Conservation (phyloP, 306 rosid species). For the Quercus wislizeni region DNA sequence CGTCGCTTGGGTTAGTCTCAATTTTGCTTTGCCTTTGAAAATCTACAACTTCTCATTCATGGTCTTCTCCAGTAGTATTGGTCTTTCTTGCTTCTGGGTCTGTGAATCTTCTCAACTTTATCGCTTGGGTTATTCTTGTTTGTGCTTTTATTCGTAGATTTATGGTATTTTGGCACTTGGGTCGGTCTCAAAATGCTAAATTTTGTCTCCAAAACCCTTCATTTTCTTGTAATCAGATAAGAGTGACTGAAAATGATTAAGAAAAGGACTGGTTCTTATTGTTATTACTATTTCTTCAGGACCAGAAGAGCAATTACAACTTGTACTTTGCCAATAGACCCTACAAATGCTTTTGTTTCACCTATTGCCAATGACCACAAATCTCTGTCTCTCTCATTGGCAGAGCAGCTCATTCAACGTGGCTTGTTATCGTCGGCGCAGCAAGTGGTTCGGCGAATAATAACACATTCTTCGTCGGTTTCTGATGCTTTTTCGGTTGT, state of each 20-base stretch:
- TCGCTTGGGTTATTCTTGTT: not conserved
- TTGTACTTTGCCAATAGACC: slow-evolving; percentile 25
- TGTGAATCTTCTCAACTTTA: not conserved
- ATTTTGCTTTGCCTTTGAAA: not conserved
- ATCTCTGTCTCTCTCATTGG: slow-evolving; percentile 25
- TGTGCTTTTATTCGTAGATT: not conserved
- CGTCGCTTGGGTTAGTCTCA: not conserved
- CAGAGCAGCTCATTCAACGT: slow-evolving; percentile 29
- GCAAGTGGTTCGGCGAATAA: slow-evolving; percentile 33
- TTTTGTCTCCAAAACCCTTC: not conserved
- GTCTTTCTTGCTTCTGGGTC: not conserved
- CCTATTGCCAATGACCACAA: slow-evolving; percentile 20
- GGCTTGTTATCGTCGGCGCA: slow-evolving; percentile 31
- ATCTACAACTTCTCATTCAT: not conserved
- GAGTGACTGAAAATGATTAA: slow-evolving; percentile 19
- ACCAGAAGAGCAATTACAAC: slow-evolving; percentile 26
- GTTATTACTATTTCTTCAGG: slow-evolving; percentile 8
- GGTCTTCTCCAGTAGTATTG: not conserved
- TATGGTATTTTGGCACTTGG: not conserved
- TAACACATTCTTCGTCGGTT: slow-evolving; percentile 22
- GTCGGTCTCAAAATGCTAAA: not conserved
- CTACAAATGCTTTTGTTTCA: slow-evolving; percentile 3
- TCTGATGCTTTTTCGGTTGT: slow-evolving; percentile 28
- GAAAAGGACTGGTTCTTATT: slow-evolving; percentile 11
- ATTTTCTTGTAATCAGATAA: not conserved